Evolutionary conservation across 2,329 filamentous ascomycete genomes (phyloP).

Genomic region (Nothopassalora personata): DNA sequence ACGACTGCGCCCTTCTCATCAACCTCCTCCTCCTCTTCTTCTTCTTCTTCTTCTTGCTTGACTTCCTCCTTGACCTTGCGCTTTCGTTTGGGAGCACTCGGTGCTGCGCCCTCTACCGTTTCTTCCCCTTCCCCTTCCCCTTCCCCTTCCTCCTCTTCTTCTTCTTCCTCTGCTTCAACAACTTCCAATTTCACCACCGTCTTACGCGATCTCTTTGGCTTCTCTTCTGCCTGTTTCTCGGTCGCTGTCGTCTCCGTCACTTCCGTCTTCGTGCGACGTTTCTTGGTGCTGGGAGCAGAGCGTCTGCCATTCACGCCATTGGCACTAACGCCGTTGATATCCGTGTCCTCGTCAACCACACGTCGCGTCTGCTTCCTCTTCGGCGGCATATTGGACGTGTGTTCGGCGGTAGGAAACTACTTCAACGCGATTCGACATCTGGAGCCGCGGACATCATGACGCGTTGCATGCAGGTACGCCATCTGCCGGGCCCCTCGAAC

Average conservation of each 20-base stretch:
- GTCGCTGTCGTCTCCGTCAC: constrained; percentile 9
- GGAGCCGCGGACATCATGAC: background rate
- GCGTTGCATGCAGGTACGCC: background rate
- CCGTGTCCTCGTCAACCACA: constrained; percentile 12
- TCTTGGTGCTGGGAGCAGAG: constrained; percentile 15
- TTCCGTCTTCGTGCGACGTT: constrained; percentile 18
- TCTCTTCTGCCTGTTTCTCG: constrained; percentile 6
- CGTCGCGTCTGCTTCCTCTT: constrained; percentile 21
- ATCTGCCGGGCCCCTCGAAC: background rate
- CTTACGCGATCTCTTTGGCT: constrained; percentile 12
- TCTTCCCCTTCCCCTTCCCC: background rate
- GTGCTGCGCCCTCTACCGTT: background rate
- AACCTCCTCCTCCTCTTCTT: constrained; percentile 8
- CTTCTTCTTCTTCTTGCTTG: constrained; percentile 7
- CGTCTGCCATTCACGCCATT: constrained; percentile 4
- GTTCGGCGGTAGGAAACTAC: background rate
- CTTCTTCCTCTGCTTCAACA: constrained; percentile 6
- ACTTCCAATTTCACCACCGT: constrained; percentile 14
- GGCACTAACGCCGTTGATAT: constrained; percentile 12
- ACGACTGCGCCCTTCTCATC: constrained; percentile 8
- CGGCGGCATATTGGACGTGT: constrained; percentile 18
- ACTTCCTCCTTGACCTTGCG: constrained; percentile 11
- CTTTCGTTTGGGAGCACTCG: constrained; percentile 10
- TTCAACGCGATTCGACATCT: background rate
- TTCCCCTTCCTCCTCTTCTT: background rate